Base-by-base conservation (phyloP, 2,329 filamentous ascomycete species). In the Scopulariopsis brevicaulis region DNA sequence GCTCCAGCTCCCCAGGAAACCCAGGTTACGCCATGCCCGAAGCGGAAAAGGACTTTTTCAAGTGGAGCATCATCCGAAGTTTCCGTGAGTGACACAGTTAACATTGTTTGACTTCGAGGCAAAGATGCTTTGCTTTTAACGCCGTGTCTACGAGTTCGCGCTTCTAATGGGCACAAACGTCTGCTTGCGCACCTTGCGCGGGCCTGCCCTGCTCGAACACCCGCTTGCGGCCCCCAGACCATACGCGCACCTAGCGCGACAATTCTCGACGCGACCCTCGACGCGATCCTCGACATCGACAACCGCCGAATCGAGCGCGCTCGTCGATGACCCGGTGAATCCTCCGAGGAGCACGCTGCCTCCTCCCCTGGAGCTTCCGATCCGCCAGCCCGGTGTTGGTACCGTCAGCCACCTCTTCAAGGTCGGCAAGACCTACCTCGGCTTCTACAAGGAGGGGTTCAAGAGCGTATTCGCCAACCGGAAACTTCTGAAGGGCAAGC, bases 371-470 rank as follows among this genome's bases (percentile, higher is more conserved):
- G 69, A 76, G 51, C 74, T 89, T 2, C 89, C 89, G 7, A 68
- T 70, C 5, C 78, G 82, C 57, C 68, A 75, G 20, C 66, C 76
- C 22, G 65, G 71, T 8, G 69, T 79, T 34, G 72, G 73, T 32
- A 66, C 73, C 22, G 67, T 81, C 58, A 70, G 71, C 58, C 65
- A 70, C 43, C 65, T 65, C 20, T 81, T 88, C 73, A 75, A 82
- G 61, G 81, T 82, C 65, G 93, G 90, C 61, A 87, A 87, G 68
- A 83, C 87, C 56, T 96, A 96, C 71, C 70, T 87, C 11, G 71
- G 72, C 40, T 97, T 97, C 80, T 97, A 96, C 83, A 96, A 94
- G 73, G 79, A 83, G 1, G 93, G 92, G 20, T 72, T 96, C 35
- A 84, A 85, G 67, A 84, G 87, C 64, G 84, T 96, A 56, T 84